Base-by-base conservation (phyloP, 495 filamentous ascomycete species). In the Cryomyces antarcticus region DNA sequence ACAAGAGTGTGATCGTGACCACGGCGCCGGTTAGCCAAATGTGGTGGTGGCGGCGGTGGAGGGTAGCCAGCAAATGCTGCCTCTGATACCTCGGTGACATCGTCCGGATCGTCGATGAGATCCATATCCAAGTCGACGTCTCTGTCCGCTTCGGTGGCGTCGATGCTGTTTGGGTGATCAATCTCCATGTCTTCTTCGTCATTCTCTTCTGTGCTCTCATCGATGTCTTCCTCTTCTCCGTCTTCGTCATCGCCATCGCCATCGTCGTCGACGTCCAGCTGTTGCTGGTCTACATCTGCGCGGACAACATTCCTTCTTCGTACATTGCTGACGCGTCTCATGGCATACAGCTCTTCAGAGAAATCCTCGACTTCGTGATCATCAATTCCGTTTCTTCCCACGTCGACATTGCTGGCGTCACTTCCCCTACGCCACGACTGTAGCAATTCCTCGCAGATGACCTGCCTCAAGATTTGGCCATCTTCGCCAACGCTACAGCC, bases 391-490 rank as follows among this genome's bases (percentile, higher is more conserved):
- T 79, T 71, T 59, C 77, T 72, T 9, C 87, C 89, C 49, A 95
- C 78, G 46, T 77, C 72, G 31, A 73, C 75, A 64, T 96, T 88
- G 13, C 68, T 77, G n/a, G 77, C 89, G 30, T 69, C 70, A 53
- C 89, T 95, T 0, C 92, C 89, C 47, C 72, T 75, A 31, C 77
- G 71, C 89, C 89, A 97, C 5, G 76, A 67, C 49, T 72, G 77
- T 24, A 97, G 73, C 52, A 96, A 67, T 60, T 96, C 87, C 55
- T 95, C 80, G 52, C 89, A 96, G 35, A 97, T 73, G 1, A 76
- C 67, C 35, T 73, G 75, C 34, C 84, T 72, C 44, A 97, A 67
- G 31, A 93, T 77, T 45, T 86, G 68, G 44, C 75, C 70, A 54
- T 97, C 82, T 11, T 69, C 64, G 9, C 87, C 82, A 39, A 88